These are phyloP conservation scores for Potentilla sterilis DNA, from an alignment of 306 rosid species.

Conservation along the genomic window DNA sequence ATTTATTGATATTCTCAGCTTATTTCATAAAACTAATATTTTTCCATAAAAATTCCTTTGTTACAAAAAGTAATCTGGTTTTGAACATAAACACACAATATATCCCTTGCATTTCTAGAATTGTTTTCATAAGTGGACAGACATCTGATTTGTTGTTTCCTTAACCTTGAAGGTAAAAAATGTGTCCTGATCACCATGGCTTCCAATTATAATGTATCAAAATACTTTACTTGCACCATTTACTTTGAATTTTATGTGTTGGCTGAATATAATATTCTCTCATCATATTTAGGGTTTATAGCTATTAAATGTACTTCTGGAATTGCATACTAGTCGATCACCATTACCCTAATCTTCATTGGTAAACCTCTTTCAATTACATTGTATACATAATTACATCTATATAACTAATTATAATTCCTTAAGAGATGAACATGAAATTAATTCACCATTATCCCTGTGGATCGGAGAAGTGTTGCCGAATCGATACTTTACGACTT, in stretches of 20 bases:
- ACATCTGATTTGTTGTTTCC: background rate
- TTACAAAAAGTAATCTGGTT: background rate
- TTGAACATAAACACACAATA: background rate
- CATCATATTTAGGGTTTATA: background rate
- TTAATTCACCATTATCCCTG: background rate
- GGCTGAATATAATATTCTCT: background rate
- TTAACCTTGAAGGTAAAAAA: background rate
- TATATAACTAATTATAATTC: no score
- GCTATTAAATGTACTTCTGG: no score
- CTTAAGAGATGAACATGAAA: no score
- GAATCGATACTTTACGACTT: background rate
- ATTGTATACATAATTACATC: no score
- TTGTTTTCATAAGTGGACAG: background rate
- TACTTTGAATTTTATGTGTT: background rate
- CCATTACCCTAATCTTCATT: background rate
- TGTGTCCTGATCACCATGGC: background rate
- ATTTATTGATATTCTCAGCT: background rate
- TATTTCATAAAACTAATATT: background rate
- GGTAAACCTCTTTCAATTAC: no score
- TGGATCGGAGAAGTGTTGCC: background rate
- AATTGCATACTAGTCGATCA: no score
- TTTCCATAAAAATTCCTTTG: background rate
- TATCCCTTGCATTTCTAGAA: background rate
- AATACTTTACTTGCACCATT: background rate
- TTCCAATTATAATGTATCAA: no score